phyloP scores from a whole-genome alignment of 108 stramenopile species.

The Parmales sp. region DNA sequence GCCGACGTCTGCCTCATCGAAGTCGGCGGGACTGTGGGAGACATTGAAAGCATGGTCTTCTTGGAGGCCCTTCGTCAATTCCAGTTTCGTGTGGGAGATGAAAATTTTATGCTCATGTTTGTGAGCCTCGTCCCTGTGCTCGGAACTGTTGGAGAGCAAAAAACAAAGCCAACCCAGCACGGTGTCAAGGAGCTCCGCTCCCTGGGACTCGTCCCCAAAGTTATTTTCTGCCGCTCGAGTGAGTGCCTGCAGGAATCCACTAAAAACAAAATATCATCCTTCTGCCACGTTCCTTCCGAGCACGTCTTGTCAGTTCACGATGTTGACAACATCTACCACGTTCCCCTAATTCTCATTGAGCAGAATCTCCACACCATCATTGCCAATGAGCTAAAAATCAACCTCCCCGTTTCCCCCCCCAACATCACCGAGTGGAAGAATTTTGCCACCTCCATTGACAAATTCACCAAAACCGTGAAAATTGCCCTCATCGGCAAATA shows the following conservation, averaged over 20 bases:
- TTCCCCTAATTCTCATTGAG: conserved; percentile 80
- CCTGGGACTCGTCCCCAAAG: conserved; percentile 80
- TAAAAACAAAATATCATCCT: conserved; percentile 79
- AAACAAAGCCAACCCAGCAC: conserved; percentile 99
- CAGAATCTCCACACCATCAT: conserved; percentile 76
- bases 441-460: conserved; percentile 76
- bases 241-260: conserved; percentile 68
- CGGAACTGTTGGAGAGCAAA: conserved; percentile 87
- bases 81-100: conserved; percentile 88
- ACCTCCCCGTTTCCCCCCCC: not conserved
- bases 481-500: conserved; percentile 98
- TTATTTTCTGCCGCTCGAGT: conserved; percentile 89
- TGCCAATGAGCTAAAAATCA: conserved; percentile 24
- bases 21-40: conserved; percentile 99
- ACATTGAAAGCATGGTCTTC: conserved; percentile 88
- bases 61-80: conserved; percentile 96
- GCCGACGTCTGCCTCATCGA: conserved; percentile 97
- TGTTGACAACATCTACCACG: conserved; percentile 97
- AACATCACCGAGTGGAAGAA: conserved; percentile 72
- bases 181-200: conserved; percentile 88
- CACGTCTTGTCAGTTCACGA: conserved; percentile 91
- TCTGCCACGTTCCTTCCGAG: conserved; percentile 84
- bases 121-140: conserved; percentile 93
- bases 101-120: conserved; percentile 89
- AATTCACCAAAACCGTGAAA: conserved; percentile 53